Conservation (phyloP, 23 red algal genomes). For the Gracilaria domingensis region DNA sequence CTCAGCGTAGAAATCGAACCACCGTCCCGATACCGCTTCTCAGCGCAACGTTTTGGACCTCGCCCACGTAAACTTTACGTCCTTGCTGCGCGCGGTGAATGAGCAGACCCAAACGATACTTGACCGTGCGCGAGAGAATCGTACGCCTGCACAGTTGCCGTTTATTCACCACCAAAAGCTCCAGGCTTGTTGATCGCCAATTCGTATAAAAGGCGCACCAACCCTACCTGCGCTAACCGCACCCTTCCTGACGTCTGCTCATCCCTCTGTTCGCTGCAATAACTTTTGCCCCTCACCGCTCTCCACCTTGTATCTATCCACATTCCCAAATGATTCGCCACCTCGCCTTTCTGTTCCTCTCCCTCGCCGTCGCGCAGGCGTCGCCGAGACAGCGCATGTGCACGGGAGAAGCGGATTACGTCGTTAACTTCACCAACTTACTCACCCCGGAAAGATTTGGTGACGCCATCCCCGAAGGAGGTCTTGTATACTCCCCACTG, state of each 20-base stretch:
- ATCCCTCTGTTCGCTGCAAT: too few relatives aligned
- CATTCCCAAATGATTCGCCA: conserved; percentile 25
- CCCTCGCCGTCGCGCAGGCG: background rate
- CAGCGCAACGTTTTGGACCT: background rate
- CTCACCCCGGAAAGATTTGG: conserved; percentile 31
- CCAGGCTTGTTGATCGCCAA: too few relatives aligned
- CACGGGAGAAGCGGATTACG: conserved; percentile 35
- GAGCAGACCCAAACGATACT: background rate
- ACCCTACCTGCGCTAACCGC: too few relatives aligned
- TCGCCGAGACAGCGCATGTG: conserved; percentile 4
- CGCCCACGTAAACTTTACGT: background rate
- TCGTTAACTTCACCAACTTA: conserved; percentile 58
- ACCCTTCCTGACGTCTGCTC: too few relatives aligned
- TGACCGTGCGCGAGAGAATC: background rate
- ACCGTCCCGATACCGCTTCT: background rate
- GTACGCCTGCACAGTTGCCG: too few relatives aligned
- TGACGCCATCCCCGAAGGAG: conserved; percentile 19
- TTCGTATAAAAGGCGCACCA: too few relatives aligned
- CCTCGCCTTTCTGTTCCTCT: background rate
- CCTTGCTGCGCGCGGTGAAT: background rate
- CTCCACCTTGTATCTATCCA: too few relatives aligned
- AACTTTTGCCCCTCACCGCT: too few relatives aligned
- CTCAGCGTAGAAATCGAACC: background rate
- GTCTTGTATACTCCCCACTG: conserved; percentile 56
- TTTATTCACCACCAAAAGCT: too few relatives aligned